phyloP scores from a whole-genome alignment of 805 yeast species.

The Myxozyma sirexii region DNA sequence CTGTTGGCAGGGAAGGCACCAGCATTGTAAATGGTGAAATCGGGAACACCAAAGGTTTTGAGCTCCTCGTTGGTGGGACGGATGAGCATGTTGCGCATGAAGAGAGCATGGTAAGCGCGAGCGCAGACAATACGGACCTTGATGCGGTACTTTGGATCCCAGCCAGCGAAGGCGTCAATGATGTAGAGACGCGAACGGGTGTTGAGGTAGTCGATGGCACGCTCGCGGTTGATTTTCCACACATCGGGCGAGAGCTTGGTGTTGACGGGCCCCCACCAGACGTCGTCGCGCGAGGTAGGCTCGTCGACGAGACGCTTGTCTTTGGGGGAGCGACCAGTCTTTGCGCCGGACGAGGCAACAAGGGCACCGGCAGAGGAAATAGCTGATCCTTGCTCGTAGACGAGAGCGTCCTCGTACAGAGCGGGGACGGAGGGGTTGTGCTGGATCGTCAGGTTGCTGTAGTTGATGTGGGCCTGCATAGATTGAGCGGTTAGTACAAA shows the following conservation, averaged over 20 bases:
- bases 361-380: constrained; percentile 92
- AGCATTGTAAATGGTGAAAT: constrained; percentile 96
- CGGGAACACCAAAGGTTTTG: constrained; percentile 91
- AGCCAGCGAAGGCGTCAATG: constrained; percentile 96
- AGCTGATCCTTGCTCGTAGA: constrained; percentile 82
- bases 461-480: constrained; percentile 47
- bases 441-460: constrained; percentile 47
- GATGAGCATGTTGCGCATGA: constrained; percentile 97
- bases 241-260: constrained; percentile 91
- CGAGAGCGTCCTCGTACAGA: constrained; percentile 89
- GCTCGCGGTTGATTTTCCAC: constrained; percentile 92
- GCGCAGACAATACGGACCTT: constrained; percentile 43
- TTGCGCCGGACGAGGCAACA: constrained; percentile 91
- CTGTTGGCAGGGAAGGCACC: constrained; percentile 99
- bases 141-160: constrained; percentile 76
- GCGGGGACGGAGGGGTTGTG: constrained; percentile 94
- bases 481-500: background rate
- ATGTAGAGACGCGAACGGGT: constrained; percentile 92
- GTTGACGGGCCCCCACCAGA: constrained; percentile 99
- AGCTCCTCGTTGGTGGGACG: constrained; percentile 91
- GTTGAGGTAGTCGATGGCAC: constrained; percentile 95
- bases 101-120: constrained; percentile 96
- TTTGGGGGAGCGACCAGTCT: constrained; percentile 98
- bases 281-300: constrained; percentile 74
- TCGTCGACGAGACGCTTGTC: constrained; percentile 98